A percentile compares a stretch with the other conserved stretches of the same genome.
Conservation (phyloP, 768 basidiomycete species). For the Steccherinum ochraceum region DNA sequence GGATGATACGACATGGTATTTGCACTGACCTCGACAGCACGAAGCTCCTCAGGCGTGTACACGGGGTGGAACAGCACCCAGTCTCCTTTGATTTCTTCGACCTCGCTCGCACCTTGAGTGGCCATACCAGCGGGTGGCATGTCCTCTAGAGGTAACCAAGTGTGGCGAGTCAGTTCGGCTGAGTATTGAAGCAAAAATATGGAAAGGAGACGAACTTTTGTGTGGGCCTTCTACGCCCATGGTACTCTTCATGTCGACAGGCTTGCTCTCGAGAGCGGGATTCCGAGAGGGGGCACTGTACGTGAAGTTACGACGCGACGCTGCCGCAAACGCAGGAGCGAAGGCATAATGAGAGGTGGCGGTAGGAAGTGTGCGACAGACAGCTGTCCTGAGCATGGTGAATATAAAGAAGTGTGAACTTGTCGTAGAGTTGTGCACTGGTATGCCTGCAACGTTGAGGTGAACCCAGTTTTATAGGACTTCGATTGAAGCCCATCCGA, state of each 20-base stretch:
- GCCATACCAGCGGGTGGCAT: not conserved
- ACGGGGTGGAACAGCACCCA: constrained; percentile 96
- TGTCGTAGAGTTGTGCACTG: not conserved
- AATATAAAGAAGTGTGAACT: not conserved
- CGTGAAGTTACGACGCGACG: constrained; percentile 12
- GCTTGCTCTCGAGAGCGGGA: constrained; percentile 6
- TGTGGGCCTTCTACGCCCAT: constrained; percentile 30
- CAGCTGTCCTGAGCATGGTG: not conserved
- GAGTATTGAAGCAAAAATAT: not conserved
- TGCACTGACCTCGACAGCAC: constrained; percentile 72
- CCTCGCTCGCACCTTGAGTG: constrained; percentile 2
- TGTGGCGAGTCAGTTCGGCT: not conserved
- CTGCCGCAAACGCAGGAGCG: not conserved
- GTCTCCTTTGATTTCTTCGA: constrained; percentile 43
- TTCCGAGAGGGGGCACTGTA: constrained; percentile 1
- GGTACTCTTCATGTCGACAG: constrained; percentile 12
- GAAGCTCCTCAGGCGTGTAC: constrained; percentile 70
- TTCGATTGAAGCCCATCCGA: not conserved
- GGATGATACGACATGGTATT: constrained; percentile 8
- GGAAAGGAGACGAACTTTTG: constrained; percentile 18
- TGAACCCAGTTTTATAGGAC: not conserved
- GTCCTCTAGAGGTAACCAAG: not conserved
- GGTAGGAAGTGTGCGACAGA: not conserved
- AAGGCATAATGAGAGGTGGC: not conserved
- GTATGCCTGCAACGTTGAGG: not conserved